Conservation (phyloP, 2,329 filamentous ascomycete species). For the Fusarium xyrophilum region DNA sequence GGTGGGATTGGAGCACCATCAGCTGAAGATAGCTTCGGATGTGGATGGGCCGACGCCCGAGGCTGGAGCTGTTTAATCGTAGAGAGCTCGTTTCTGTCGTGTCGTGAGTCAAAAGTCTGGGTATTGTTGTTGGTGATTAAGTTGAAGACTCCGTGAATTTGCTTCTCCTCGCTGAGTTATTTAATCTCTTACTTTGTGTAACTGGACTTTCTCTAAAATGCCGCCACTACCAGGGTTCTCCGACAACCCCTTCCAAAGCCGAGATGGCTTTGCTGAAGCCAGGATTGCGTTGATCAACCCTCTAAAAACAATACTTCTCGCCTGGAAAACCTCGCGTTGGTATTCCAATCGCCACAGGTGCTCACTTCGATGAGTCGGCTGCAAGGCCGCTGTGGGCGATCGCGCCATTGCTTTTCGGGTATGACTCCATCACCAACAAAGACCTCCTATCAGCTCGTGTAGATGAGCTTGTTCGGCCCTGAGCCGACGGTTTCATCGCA, state of each 20-base stretch:
- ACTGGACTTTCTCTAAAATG: conserved; percentile 39
- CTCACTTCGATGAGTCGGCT: conserved; percentile 54
- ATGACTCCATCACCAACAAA: conserved; percentile 39
- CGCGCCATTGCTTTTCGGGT: conserved; percentile 50
- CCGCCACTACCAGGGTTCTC: conserved; percentile 50
- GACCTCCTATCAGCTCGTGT: neutral
- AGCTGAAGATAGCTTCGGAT: conserved; percentile 12
- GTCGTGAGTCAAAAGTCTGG: neutral
- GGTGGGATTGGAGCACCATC: neutral
- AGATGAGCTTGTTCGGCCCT: conserved; percentile 34
- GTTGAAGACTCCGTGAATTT: neutral
- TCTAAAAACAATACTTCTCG: conserved; percentile 46
- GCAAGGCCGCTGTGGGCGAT: conserved; percentile 50
- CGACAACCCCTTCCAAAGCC: conserved; percentile 48
- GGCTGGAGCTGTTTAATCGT: neutral
- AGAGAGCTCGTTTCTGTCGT: neutral
- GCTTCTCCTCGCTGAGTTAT: neutral
- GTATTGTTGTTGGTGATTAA: neutral
- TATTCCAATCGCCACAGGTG: conserved; percentile 48
- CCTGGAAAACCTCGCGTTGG: conserved; percentile 46
- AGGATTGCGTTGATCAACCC: conserved; percentile 47
- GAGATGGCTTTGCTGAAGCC: conserved; percentile 47
- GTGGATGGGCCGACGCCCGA: conserved; percentile 28
- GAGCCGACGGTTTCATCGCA: conserved; percentile 43
- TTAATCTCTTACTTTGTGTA: neutral